phyloP scores from a whole-genome alignment of 2,329 filamentous ascomycete species.

The Aspergillus caelatus region DNA sequence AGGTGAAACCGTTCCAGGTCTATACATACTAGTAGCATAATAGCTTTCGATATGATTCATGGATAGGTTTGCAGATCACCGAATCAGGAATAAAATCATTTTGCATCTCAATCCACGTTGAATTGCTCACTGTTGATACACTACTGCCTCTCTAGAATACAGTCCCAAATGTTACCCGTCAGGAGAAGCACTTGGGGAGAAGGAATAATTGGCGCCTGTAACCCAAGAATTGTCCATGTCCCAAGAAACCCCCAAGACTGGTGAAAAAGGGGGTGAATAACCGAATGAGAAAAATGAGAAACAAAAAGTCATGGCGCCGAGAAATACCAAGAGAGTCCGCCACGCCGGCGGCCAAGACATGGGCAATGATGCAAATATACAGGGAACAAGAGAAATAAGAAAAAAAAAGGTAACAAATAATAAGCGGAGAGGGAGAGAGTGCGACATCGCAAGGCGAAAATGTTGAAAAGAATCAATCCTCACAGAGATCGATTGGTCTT shows the following conservation, averaged over 20 bases:
- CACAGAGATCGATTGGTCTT: constrained; percentile 2
- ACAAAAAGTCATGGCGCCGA: constrained; percentile 35
- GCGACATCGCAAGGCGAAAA: not conserved
- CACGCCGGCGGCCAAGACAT: constrained; percentile 29
- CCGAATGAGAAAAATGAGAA: constrained; percentile 14
- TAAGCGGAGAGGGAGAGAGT: constrained; percentile 27
- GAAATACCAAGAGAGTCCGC: constrained; percentile 34
- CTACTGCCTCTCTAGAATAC: constrained; percentile 16
- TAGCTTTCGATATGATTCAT: not conserved
- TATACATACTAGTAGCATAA: not conserved
- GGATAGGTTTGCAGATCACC: not conserved
- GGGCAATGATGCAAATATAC: constrained; percentile 38
- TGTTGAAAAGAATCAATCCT: not conserved
- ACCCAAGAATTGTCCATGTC: constrained; percentile 7
- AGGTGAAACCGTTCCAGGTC: not conserved
- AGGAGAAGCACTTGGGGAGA: constrained; percentile 8
- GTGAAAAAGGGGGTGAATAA: constrained; percentile 11
- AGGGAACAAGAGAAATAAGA: constrained; percentile 17
- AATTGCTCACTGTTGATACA: constrained; percentile 1
- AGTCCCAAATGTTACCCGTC: constrained; percentile 9
- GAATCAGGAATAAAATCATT: not conserved
- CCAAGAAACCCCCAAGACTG: constrained; percentile 8
- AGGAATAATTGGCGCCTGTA: constrained; percentile 2
- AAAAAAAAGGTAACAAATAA: constrained; percentile 13
- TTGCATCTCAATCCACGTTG: constrained; percentile 10